phyloP scores from a whole-genome alignment of 2,329 filamentous ascomycete genomes.

The Whalleya microplaca region DNA sequence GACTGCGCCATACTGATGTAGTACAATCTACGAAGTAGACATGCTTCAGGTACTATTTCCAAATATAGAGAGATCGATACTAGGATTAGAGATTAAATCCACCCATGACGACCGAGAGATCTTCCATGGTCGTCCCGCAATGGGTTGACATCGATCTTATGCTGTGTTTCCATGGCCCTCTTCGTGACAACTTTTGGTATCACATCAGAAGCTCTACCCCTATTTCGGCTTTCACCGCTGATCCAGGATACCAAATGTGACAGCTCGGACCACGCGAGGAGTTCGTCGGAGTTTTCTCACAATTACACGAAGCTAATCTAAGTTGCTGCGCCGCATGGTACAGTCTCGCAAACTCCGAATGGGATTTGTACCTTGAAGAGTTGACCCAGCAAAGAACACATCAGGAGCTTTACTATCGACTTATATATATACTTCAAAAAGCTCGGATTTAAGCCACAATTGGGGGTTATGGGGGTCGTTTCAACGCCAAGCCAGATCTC shows the following conservation, averaged over 20 bases:
- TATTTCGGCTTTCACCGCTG: neutral
- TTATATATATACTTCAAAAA: too few relatives aligned
- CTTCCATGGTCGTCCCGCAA: neutral
- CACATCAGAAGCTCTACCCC: neutral
- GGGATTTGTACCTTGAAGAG: too few relatives aligned
- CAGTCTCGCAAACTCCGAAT: too few relatives aligned
- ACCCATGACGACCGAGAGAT: slow-evolving; percentile 2
- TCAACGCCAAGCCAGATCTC: slow-evolving; percentile 17
- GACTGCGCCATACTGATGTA: too few relatives aligned
- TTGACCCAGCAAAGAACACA: too few relatives aligned
- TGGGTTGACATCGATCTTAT: slow-evolving; percentile 8
- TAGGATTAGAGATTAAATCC: slow-evolving; percentile 1
- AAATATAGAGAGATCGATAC: neutral
- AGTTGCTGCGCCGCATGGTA: neutral
- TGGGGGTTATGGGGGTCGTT: too few relatives aligned
- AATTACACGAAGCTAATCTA: slow-evolving; percentile 2
- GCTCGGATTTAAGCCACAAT: slow-evolving; percentile 9
- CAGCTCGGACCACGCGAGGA: too few relatives aligned
- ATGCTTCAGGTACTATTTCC: slow-evolving; percentile 4
- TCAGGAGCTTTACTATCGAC: too few relatives aligned
- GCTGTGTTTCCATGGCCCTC: neutral
- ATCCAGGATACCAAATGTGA: too few relatives aligned
- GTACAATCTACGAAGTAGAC: neutral
- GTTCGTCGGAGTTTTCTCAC: neutral
- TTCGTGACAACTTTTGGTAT: neutral